Evolutionary conservation across 73 alveolate genomes (phyloP), one percentile per base, ranked within the genome.

Genomic region (Paramecium sonneborni): DNA sequence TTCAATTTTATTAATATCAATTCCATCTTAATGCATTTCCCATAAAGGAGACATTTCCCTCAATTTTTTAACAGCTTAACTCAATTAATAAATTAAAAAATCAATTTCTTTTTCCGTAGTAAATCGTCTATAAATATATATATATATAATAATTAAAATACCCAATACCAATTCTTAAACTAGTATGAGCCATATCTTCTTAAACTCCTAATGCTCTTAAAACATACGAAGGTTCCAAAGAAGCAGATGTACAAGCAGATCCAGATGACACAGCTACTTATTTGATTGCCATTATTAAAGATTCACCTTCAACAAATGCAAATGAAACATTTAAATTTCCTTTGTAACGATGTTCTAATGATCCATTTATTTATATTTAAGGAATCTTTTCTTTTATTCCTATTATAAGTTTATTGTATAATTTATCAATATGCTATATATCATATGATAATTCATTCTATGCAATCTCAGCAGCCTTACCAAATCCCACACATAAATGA

Each of bases 291-390:
- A 95, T 96, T 68, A 98, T 94, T 26, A 94, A 92, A 32, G 98
- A 93, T 95, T 98, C 99, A 6, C 99, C 99, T 93, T 98, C 99
- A 32, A 98, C 99, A 62, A 95, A 97, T 10, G 99, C 98, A 70
- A 98, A 98, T 35, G 99, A 95, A 41, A 97, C 88, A 84, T 96
- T 96, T 35, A 96, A 58, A 89, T 95, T 95, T 5, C 98, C 98
- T 18, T 85, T 48, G 41, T 97, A 96, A 56, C 99, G 86, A 32
- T 85, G 76, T 15, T 92, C 93, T 76, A 69, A 56, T 88, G 86
- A 35, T 11, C 99, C 99, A 93, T 96, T 96, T 15, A 96, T 34
- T 23, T 90, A 92, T 39, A 96, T 94, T 68, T 94, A 92, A 38
- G 97, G 92, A 56, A 95, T 85, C 18, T 89, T 68, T 12, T 74